Conservation (phyloP, 192 early-diverging fungal genomes). For the Cetraspora pellucida region DNA sequence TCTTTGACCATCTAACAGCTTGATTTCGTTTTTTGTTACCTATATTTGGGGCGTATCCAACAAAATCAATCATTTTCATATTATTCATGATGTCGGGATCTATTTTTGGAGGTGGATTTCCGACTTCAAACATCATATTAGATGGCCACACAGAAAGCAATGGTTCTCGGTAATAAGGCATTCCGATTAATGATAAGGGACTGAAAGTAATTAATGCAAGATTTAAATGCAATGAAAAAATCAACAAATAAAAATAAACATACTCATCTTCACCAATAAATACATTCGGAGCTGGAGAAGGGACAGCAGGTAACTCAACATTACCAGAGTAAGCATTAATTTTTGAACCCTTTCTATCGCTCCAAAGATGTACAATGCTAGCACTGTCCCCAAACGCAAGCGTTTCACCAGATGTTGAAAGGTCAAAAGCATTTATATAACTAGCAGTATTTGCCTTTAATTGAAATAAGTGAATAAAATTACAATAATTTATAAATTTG, state of each 20-base stretch:
- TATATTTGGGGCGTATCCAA: slow-evolving; percentile 91
- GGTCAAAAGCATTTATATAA: slow-evolving; percentile 72
- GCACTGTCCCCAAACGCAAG: slow-evolving; percentile 77
- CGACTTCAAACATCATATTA: slow-evolving; percentile 67
- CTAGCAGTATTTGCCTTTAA: slow-evolving; percentile 56
- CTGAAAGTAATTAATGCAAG: slow-evolving; percentile 41
- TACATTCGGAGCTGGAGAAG: slow-evolving; percentile 46
- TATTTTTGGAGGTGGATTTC: slow-evolving; percentile 71
- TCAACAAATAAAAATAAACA: background rate
- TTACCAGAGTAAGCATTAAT: slow-evolving; percentile 68
- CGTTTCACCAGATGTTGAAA: slow-evolving; percentile 77
- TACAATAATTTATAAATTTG: slow-evolving; percentile 40
- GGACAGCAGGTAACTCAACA: slow-evolving; percentile 54
- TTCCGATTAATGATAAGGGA: slow-evolving; percentile 73
- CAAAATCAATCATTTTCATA: slow-evolving; percentile 90
- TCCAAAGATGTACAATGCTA: slow-evolving; percentile 80
- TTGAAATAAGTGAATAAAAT: slow-evolving; percentile 5
- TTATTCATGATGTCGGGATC: slow-evolving; percentile 74
- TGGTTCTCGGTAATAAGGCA: slow-evolving; percentile 79
- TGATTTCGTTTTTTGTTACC: slow-evolving; percentile 80
- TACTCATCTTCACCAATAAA: slow-evolving; percentile 60
- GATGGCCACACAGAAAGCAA: slow-evolving; percentile 80
- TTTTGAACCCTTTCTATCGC: slow-evolving; percentile 63
- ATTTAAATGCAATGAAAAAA: background rate
- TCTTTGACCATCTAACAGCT: slow-evolving; percentile 45